phyloP scores from a whole-genome alignment of 2,329 filamentous ascomycete species.

The Xylariaceae sp. region DNA sequence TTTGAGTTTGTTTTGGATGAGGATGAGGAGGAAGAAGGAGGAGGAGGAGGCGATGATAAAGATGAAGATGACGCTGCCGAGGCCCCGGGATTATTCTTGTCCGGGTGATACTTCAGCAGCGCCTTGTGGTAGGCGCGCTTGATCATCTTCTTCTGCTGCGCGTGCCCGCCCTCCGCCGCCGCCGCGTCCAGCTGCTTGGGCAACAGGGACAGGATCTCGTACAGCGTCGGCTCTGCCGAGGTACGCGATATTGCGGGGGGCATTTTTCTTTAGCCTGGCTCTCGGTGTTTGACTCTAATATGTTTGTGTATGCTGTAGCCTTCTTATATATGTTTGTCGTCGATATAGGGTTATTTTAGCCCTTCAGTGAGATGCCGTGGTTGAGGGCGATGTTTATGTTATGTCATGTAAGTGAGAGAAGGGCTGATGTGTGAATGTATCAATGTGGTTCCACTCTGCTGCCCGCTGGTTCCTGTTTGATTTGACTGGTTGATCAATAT shows the following conservation, averaged over 20 bases:
- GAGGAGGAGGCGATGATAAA: background rate
- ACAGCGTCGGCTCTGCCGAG: constrained; percentile 44
- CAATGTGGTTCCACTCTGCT: too few species aligned
- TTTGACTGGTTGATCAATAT: too few species aligned
- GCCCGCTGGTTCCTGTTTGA: too few species aligned
- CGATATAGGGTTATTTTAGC: too few species aligned
- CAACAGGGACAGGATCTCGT: constrained; percentile 55
- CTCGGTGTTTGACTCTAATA: too few species aligned
- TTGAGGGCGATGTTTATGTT: too few species aligned
- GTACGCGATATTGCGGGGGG: constrained; percentile 25
- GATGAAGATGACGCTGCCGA: constrained; percentile 11
- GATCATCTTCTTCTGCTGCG: constrained; percentile 40
- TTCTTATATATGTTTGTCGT: too few species aligned
- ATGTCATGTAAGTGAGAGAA: too few species aligned
- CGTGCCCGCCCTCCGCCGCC: constrained; percentile 36
- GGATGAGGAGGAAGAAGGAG: constrained; percentile 1
- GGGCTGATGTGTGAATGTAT: too few species aligned
- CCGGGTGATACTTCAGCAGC: constrained; percentile 60
- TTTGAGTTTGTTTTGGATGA: constrained; percentile 7
- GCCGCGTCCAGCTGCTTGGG: constrained; percentile 43
- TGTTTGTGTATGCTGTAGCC: too few species aligned
- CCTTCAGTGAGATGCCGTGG: too few species aligned
- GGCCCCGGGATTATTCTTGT: constrained; percentile 41
- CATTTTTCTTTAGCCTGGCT: constrained; percentile 18
- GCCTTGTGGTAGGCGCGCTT: constrained; percentile 61